Conservation (phyloP, 768 basidiomycete species). For the Boletus coccyginus region DNA sequence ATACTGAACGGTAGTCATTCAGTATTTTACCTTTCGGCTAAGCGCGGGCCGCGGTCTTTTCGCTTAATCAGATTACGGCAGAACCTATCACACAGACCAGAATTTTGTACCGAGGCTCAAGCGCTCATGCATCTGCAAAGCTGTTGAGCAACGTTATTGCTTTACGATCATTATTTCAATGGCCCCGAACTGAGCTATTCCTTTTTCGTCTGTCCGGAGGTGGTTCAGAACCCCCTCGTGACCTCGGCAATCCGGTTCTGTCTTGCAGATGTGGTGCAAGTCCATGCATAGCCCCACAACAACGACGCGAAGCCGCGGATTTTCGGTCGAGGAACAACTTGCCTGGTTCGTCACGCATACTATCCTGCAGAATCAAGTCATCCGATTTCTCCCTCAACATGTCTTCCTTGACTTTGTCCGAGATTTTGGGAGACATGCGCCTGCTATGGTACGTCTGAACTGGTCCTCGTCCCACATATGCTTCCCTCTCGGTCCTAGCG, state of each 20-base stretch:
- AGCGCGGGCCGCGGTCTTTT: constrained; percentile 56
- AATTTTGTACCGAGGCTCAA: too few relatives aligned
- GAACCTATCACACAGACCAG: too few relatives aligned
- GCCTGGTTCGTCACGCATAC: background rate
- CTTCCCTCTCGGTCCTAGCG: background rate
- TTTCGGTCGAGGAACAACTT: too few relatives aligned
- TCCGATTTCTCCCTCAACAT: background rate
- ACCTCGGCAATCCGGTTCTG: too few relatives aligned
- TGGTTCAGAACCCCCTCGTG: background rate
- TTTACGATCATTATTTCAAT: too few relatives aligned
- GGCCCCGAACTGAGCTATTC: too few relatives aligned
- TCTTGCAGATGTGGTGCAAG: background rate
- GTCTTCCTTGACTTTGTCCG: background rate
- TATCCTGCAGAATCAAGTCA: background rate
- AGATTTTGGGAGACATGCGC: background rate
- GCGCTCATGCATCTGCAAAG: too few relatives aligned
- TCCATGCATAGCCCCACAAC: background rate
- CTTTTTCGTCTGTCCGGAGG: too few relatives aligned
- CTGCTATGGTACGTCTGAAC: background rate
- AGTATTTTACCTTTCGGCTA: constrained; percentile 75
- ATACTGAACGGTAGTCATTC: too few relatives aligned
- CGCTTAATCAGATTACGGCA: too few relatives aligned
- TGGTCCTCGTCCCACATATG: background rate
- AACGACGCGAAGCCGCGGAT: background rate
- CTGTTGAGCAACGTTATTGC: too few relatives aligned